Conservation (phyloP, 2,329 filamentous ascomycete species). For the Alternaria longipes region DNA sequence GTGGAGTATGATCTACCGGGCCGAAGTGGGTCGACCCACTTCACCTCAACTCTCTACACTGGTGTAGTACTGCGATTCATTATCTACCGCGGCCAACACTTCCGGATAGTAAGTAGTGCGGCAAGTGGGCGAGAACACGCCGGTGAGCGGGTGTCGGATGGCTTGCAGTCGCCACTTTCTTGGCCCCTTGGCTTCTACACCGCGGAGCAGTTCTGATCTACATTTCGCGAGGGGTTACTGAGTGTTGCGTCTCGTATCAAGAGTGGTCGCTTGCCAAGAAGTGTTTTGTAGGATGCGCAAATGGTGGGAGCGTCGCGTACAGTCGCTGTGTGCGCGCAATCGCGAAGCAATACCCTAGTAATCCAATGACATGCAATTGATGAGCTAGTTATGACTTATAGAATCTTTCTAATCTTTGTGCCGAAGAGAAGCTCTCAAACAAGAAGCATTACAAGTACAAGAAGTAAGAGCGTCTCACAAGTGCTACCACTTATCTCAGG, state of each 20-base stretch:
- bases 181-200: not conserved
- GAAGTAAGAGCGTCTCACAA: too few relatives aligned
- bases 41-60: not conserved
- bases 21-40: not conserved
- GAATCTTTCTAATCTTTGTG: accelerated
- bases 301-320: too few relatives aligned
- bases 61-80: not conserved
- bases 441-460: too few relatives aligned
- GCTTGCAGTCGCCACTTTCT: not conserved
- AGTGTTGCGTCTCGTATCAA: not conserved
- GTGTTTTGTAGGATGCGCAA: too few relatives aligned
- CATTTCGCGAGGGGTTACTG: not conserved
- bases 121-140: not conserved
- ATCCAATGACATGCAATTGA: too few relatives aligned
- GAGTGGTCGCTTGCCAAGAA: not conserved
- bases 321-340: too few relatives aligned
- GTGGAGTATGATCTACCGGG: constrained; percentile 1
- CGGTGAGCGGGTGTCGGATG: not conserved
- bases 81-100: not conserved
- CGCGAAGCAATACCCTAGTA: too few relatives aligned
- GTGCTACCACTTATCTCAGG: too few relatives aligned
- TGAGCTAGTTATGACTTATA: too few relatives aligned
- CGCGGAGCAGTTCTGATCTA: not conserved
- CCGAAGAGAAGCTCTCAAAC: too few relatives aligned
- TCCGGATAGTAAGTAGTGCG: not conserved